Conservation (phyloP, 306 rosid species). For the Cicer cuneatum region DNA sequence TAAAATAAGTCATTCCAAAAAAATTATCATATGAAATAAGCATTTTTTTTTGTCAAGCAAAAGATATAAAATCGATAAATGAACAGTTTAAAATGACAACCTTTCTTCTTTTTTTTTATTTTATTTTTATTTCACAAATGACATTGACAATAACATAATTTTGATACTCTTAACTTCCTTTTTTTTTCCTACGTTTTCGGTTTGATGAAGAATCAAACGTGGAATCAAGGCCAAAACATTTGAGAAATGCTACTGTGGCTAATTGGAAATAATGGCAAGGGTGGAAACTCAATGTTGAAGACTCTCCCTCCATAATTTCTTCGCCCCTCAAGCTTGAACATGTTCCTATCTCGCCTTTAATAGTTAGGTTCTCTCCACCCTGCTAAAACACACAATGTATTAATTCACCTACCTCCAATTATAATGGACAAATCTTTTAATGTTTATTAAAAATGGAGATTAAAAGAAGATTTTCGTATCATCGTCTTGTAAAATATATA, state of each 20-base stretch:
- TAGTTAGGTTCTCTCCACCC: constrained; percentile 49
- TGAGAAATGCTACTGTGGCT: constrained; percentile 78
- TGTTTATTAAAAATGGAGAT: too few species aligned
- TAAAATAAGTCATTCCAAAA: too few species aligned
- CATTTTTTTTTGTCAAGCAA: neutral
- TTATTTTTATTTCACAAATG: neutral
- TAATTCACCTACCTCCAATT: constrained; percentile 17
- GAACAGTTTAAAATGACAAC: neutral
- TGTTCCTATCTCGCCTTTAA: constrained; percentile 57
- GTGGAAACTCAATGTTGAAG: constrained; percentile 49
- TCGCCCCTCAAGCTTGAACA: constrained; percentile 57
- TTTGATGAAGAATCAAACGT: constrained; percentile 52
- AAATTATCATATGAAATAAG: neutral
- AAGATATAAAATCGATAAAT: neutral
- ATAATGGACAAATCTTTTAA: constrained; percentile 11
- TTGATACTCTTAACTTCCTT: constrained; percentile 52
- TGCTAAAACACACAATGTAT: constrained; percentile 37
- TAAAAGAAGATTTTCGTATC: too few species aligned
- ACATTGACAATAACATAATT: neutral
- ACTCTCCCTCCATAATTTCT: constrained; percentile 54
- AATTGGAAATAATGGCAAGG: constrained; percentile 73
- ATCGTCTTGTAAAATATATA: too few species aligned
- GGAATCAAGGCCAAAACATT: constrained; percentile 79
- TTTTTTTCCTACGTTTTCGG: constrained; percentile 51
- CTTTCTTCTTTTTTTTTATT: neutral